Evolutionary conservation across 208 protist genomes (phyloP).

Genomic region (Acanthamoeba quina): DNA sequence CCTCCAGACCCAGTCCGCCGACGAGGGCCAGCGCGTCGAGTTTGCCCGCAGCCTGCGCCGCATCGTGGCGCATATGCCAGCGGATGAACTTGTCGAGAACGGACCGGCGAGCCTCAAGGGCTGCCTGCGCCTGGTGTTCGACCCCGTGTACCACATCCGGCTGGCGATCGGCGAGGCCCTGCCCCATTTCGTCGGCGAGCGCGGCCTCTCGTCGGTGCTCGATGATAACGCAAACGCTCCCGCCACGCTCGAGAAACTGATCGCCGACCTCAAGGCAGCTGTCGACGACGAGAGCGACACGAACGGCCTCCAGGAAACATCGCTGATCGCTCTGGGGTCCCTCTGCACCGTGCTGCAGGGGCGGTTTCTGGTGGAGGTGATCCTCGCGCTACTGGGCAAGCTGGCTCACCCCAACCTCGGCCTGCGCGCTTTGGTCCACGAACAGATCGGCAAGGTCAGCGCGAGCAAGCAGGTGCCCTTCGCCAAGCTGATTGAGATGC

Average conservation of each 20-base stretch:
- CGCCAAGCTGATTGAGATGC: slow-evolving; percentile 7
- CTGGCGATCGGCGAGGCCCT: slow-evolving; percentile 10
- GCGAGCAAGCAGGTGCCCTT: background rate
- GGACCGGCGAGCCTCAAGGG: background rate
- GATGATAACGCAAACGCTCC: background rate
- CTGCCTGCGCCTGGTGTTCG: slow-evolving; percentile 1
- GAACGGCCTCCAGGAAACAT: background rate
- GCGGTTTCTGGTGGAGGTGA: slow-evolving; percentile 21
- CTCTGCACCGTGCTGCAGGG: slow-evolving; percentile 34
- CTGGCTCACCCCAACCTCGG: background rate
- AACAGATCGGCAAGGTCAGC: slow-evolving; percentile 40
- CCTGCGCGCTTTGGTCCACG: slow-evolving; percentile 9
- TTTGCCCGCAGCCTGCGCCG: slow-evolving; percentile 38
- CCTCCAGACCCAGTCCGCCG: slow-evolving; percentile 10
- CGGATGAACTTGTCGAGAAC: slow-evolving; percentile 1
- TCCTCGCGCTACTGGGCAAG: background rate
- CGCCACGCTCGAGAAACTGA: slow-evolving; percentile 2
- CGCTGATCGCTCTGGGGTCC: slow-evolving; percentile 6
- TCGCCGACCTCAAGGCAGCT: background rate
- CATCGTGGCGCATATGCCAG: slow-evolving; percentile 8
- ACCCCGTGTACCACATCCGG: background rate
- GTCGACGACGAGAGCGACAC: background rate
- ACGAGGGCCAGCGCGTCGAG: slow-evolving; percentile 8
- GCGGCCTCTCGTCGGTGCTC: slow-evolving; percentile 15
- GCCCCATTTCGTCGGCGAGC: background rate